These are phyloP conservation scores for Articulospora tetracladia DNA, from an alignment of 495 filamentous ascomycete genomes.

Conservation along the genomic window DNA sequence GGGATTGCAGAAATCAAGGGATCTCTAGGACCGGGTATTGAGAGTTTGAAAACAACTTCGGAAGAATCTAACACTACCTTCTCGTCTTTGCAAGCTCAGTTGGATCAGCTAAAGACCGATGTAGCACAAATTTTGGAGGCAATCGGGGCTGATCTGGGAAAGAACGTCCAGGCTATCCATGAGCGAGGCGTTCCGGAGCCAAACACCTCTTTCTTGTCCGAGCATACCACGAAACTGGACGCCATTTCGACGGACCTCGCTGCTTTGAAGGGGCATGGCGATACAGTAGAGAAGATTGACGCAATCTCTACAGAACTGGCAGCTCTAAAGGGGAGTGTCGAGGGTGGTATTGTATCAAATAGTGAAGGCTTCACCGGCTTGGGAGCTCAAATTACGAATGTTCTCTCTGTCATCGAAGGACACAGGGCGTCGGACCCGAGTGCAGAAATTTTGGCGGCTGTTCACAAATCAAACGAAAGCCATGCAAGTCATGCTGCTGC, in stretches of 20 bases:
- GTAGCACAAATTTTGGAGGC: conserved; percentile 15
- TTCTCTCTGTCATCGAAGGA: conserved; percentile 11
- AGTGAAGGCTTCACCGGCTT: conserved; percentile 12
- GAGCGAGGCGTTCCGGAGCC: background rate
- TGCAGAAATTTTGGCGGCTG: conserved; percentile 21
- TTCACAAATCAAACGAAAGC: conserved; percentile 23
- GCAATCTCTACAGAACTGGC: conserved; percentile 12
- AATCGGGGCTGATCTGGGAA: conserved; percentile 14
- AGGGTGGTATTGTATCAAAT: conserved; percentile 12
- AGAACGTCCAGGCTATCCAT: conserved; percentile 13
- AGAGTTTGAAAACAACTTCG: conserved; percentile 8
- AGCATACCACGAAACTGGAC: conserved; percentile 21
- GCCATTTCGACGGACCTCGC: conserved; percentile 16
- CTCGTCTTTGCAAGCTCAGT: conserved; percentile 21
- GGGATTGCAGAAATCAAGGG: conserved; percentile 12
- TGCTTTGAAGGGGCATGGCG: conserved; percentile 16
- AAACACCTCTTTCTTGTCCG: conserved; percentile 11
- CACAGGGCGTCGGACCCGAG: conserved; percentile 17
- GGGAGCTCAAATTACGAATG: conserved; percentile 11
- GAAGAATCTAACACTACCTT: conserved; percentile 20
- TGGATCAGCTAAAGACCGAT: conserved; percentile 24
- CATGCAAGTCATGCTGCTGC: conserved; percentile 15
- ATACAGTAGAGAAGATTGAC: conserved; percentile 3
- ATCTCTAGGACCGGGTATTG: conserved; percentile 9
- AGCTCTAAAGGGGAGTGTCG: conserved; percentile 11